Evolutionary conservation across 108 stramenopile species (phyloP), one percentile per base, ranked within the genome.

Genomic region (Nannochloropsis salina): DNA sequence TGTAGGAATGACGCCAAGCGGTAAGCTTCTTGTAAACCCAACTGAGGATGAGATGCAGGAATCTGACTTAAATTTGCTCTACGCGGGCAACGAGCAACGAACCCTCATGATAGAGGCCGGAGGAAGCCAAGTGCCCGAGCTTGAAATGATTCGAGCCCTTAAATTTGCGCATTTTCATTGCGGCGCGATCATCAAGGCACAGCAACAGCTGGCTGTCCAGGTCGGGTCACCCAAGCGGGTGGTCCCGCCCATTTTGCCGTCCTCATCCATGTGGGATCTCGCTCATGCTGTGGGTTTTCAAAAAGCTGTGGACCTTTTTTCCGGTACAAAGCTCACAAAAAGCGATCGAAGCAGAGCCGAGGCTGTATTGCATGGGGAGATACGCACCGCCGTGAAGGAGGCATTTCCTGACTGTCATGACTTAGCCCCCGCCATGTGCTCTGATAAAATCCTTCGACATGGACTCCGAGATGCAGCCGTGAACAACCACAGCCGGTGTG

Each of bases 71-170:
- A 83, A 90, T 43, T 42, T 93, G 83, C 82, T 92, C 40, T 92
- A 89, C 82, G 86, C 91, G 47, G 92, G 89, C 44, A 90, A 88
- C 40, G 74, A 81, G 51, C 45, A 87, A 41, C 85, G 91, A 42
- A 84, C 86, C 20, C 82, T 91, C 18, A 91, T 91, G 91, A 90
- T 91, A 44, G 91, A 91, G 86, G 85, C 90, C 44, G 88, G 83
- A 8, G 91, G 90, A 12, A 80, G 44, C 43, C 88, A 90, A 41
- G 61, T 90, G 6, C 85, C 86, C 43, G 90, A 91, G 42, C 9
- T 12, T 44, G 40, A 61, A 43, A 44, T 91, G 42, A 43, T 21
- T 22, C 15, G 11, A 41, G 90, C 90, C n/a, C 45, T 91, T 6
- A 31, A 80, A 44, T 45, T 91, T 43, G 90, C 90, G 8, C 88